Evolutionary conservation across 2,329 filamentous ascomycete genomes (phyloP).

Genomic region (Colletotrichum navitas): DNA sequence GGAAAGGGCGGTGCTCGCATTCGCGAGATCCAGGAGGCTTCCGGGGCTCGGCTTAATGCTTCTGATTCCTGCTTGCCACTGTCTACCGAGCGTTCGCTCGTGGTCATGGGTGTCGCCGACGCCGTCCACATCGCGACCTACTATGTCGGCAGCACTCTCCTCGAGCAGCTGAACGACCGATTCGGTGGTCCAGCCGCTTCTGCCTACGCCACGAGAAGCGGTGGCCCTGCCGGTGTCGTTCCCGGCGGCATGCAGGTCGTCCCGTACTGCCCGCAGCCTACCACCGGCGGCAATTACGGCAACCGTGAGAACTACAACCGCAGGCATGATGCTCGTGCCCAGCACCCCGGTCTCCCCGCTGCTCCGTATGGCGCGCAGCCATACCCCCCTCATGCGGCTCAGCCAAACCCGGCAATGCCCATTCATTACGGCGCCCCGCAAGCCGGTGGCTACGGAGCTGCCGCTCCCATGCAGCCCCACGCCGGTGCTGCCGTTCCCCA

Average conservation of each 20-base stretch:
- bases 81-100: constrained; percentile 96
- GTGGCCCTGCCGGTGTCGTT: constrained; percentile 91
- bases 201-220: constrained; percentile 96
- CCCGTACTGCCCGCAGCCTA: constrained; percentile 95
- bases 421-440: constrained; percentile 81
- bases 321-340: constrained; percentile 76
- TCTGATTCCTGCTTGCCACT: constrained; percentile 95
- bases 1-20: constrained; percentile 96
- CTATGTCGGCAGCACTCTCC: constrained; percentile 97
- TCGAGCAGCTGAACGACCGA: constrained; percentile 96
- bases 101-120: constrained; percentile 97
- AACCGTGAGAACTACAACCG: constrained; percentile 86
- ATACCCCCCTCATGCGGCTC: constrained; percentile 75
- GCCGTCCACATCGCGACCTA: constrained; percentile 99
- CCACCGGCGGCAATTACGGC: constrained; percentile 92
- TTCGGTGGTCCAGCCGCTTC: constrained; percentile 96
- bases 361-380: constrained; percentile 79
- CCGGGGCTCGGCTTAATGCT: constrained; percentile 94
- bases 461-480: constrained; percentile 83
- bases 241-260: constrained; percentile 99
- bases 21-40: constrained; percentile 98
- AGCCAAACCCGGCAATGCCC: constrained; percentile 72
- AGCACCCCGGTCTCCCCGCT: constrained; percentile 77
- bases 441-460: constrained; percentile 79
- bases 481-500: constrained; percentile 69